Base-by-base conservation (phyloP, 116 monocot genomes). In the Zostera marina region DNA sequence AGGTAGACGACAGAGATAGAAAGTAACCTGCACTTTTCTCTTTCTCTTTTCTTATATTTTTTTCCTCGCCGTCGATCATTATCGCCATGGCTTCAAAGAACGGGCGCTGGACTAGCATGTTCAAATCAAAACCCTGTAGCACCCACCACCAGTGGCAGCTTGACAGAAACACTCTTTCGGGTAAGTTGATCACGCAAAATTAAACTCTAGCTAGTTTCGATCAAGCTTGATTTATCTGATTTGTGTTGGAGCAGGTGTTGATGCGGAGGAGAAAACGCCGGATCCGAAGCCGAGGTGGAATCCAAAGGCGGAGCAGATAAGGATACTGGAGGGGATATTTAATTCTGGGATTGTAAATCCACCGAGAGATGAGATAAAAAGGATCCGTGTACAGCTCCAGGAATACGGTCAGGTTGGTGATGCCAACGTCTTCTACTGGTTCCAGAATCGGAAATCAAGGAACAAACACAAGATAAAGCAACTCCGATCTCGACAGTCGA, bases 401-500 rank as follows among this genome's bases (percentile, higher is more conserved):
- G 82, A 74, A 59, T 94, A 76, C 68, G 94, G 94, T 44, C 63
- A 63, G 38, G 94, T 94, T 56, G 94, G 88, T 58, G 94, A 94
- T 68, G 94, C 94, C 70, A 94, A 88, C 65, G 94, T 94, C 66
- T 94, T 94, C 88, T 94, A 94, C 75, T 94, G 94, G 94, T 94
- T 94, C 63, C 94, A 94, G 68, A 94, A 94, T 76, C 84, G 94
- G 59, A 94, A 94, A 71, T 88, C 94, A 24, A 74, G 94, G 40
- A 82, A 76, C 82, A 94, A 94, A 67, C 74, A 82, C 79, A 94
- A 94, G 72, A 79, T 73, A 55, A 61, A 71, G 56, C 66, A 76
- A 19, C 66, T 60, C 62, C 70, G 70, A 32, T n/a, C 69, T 52
- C 39, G 42, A n/a, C 39, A 13, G 40, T 59, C 3, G 26, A 26